These are phyloP conservation scores for Zelopaecilomyces penicillatus DNA, from an alignment of 2,329 filamentous ascomycete genomes.

Conservation along the genomic window DNA sequence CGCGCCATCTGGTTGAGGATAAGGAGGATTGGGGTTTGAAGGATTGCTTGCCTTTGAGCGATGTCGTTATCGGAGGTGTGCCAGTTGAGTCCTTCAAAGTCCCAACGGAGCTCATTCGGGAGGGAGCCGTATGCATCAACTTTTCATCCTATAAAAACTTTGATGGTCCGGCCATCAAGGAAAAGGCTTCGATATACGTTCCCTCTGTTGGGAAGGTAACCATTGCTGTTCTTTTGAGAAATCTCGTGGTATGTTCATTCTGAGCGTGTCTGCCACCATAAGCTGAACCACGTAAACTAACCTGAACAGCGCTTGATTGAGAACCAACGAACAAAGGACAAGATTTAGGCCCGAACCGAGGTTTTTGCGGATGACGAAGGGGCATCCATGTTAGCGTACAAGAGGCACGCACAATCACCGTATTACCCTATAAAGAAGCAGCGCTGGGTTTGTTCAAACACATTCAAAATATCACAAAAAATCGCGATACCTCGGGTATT, in stretches of 20 bases:
- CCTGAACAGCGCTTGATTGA: conserved; percentile 40
- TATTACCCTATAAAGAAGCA: too few relatives aligned
- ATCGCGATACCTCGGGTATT: too few relatives aligned
- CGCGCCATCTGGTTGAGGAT: conserved; percentile 78
- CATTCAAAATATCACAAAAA: too few relatives aligned
- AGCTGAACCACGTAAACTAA: conserved; percentile 14
- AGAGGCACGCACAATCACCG: too few relatives aligned
- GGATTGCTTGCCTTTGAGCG: conserved; percentile 76
- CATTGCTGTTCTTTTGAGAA: conserved; percentile 82
- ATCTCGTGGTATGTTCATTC: conserved; percentile 62
- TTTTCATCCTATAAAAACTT: conserved; percentile 97
- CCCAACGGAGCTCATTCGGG: conserved; percentile 69
- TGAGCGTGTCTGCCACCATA: too few relatives aligned
- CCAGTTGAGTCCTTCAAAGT: conserved; percentile 86
- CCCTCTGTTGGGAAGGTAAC: conserved; percentile 97
- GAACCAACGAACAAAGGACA: conserved; percentile 35
- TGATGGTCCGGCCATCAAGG: conserved; percentile 72
- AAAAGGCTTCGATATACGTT: conserved; percentile 94
- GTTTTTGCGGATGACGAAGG: conserved; percentile 28
- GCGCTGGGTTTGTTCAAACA: too few relatives aligned
- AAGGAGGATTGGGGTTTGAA: conserved; percentile 72
- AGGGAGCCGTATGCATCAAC: conserved; percentile 97
- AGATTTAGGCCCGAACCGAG: conserved; percentile 32
- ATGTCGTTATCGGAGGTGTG: conserved; percentile 91
- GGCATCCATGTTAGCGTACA: too few relatives aligned